phyloP scores from a whole-genome alignment of 2,329 filamentous ascomycete species.

The Clonostachys rosea region DNA sequence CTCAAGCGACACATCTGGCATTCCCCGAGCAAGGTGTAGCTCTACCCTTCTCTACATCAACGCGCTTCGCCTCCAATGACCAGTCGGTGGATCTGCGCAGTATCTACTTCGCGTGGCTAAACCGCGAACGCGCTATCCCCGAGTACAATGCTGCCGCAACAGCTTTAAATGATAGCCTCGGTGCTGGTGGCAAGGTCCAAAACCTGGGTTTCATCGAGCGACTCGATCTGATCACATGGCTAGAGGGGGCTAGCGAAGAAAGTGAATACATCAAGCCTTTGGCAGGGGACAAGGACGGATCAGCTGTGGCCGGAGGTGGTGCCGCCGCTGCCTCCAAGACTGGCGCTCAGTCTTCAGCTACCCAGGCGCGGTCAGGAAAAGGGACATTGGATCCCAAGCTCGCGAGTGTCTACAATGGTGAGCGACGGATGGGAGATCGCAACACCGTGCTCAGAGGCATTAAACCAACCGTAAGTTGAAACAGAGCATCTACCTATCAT shows the following conservation, averaged over 20 bases:
- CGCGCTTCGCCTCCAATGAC: slow-evolving; percentile 80
- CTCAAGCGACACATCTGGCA: slow-evolving; percentile 72
- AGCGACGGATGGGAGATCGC: slow-evolving; percentile 87
- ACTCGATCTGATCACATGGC: slow-evolving; percentile 86
- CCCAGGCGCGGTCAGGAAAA: slow-evolving; percentile 51
- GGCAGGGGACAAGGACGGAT: slow-evolving; percentile 54
- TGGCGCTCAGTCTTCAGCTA: slow-evolving; percentile 33
- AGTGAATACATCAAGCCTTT: slow-evolving; percentile 90
- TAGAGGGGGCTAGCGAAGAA: slow-evolving; percentile 84
- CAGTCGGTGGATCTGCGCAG: slow-evolving; percentile 80
- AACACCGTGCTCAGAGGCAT: slow-evolving; percentile 84
- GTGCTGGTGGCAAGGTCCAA: slow-evolving; percentile 66
- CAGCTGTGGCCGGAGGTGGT: slow-evolving; percentile 33
- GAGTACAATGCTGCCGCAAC: slow-evolving; percentile 87
- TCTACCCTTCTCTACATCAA: slow-evolving; percentile 67
- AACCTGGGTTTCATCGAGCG: slow-evolving; percentile 90
- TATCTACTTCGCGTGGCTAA: slow-evolving; percentile 94
- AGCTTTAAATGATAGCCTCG: slow-evolving; percentile 74
- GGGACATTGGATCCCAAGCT: slow-evolving; percentile 74
- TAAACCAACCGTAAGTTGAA: slow-evolving; percentile 73
- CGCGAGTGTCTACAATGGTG: slow-evolving; percentile 84
- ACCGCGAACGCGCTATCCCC: slow-evolving; percentile 83
- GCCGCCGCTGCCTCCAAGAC: slow-evolving; percentile 22
- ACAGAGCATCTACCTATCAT: not conserved
- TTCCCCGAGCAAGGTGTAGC: slow-evolving; percentile 62